Evolutionary conservation across 768 basidiomycete species (phyloP).

Genomic region (Xerocomellus dryophilus): DNA sequence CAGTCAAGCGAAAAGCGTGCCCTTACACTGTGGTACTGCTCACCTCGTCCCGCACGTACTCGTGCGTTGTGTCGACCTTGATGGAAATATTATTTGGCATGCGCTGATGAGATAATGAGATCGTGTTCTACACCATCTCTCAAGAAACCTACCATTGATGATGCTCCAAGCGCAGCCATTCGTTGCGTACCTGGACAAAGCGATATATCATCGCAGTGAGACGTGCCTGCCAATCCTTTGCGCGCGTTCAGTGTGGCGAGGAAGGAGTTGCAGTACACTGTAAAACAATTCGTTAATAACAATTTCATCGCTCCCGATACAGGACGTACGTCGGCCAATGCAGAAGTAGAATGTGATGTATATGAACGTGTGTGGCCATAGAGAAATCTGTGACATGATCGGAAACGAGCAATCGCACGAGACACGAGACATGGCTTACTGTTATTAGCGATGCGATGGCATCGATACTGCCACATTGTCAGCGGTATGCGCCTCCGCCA

Average conservation of each 20-base stretch:
- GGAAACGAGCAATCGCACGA: not conserved
- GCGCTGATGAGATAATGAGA: slow-evolving; percentile 2
- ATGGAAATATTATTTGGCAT: slow-evolving; percentile 52
- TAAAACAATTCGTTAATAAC: not conserved
- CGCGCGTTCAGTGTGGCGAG: slow-evolving; percentile 57
- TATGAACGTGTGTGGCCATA: slow-evolving; percentile 46
- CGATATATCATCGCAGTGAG: too few species aligned
- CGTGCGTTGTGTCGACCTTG: slow-evolving; percentile 61
- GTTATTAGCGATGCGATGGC: slow-evolving; percentile 54
- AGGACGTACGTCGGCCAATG: slow-evolving; percentile 51
- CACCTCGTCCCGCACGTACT: slow-evolving; percentile 40
- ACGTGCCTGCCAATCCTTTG: too few species aligned
- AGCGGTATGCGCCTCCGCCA: not conserved
- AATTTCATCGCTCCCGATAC: not conserved
- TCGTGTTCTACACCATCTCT: not conserved
- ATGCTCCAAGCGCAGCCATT: slow-evolving; percentile 1
- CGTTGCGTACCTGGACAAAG: slow-evolving; percentile 8
- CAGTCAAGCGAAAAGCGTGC: not conserved
- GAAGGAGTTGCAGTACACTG: slow-evolving; percentile 60
- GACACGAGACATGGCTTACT: slow-evolving; percentile 23
- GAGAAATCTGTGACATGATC: slow-evolving; percentile 38
- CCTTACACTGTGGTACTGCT: not conserved
- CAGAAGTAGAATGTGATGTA: slow-evolving; percentile 61
- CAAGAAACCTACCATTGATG: slow-evolving; percentile 2
- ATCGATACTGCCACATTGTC: slow-evolving; percentile 36